Evolutionary conservation across 140 eudicot species (phyloP), one percentile per base, ranked within the genome.

Genomic region (Bidens hawaiensis): DNA sequence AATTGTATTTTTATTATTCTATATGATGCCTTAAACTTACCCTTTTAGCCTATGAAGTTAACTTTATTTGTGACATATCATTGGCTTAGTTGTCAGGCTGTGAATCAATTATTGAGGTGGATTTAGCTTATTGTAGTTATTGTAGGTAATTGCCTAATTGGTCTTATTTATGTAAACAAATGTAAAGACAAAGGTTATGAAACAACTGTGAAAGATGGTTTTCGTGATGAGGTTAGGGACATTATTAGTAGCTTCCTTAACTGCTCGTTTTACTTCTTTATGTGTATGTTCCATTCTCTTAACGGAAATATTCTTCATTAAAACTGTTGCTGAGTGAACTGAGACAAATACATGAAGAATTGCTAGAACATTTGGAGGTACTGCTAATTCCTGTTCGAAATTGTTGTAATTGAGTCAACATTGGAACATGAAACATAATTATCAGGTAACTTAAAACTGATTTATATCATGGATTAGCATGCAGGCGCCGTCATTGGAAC

Each of bases 281-380:
- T 13, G 31, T 41, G 12, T 15, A n/a, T 45, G 51, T 21, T 57
- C 36, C 59, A 21, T 61, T 62, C 42, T 53, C 23, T 21, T 70
- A 25, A 58, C 23, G 22, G 30, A 71, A n/a, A n/a, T 66, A 38
- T 48, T 47, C 0, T 65, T 9, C 21, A 40, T 54, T 7, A 64
- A 64, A 57, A 40, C 57, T 76, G 78, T 68, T 86, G 97, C 73
- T 90, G 79, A 95, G 86, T 82, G 97, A 90, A 75, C 77, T 86
- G 81, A 79, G 94, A 73, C 95, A 86, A 74, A 84, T 90, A 72
- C 83, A 86, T 19, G 97, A 90, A 71, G 95, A 81, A 73, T 78
- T 90, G 82, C 97, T 94, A n/a, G 94, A 86, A 64, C 80, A 86
- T 78, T 80, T 90, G 49, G 95, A 90, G 63, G 88, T 86, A 19